Conservation (phyloP, 768 basidiomycete genomes). For the Mrakia hoshinonis region DNA sequence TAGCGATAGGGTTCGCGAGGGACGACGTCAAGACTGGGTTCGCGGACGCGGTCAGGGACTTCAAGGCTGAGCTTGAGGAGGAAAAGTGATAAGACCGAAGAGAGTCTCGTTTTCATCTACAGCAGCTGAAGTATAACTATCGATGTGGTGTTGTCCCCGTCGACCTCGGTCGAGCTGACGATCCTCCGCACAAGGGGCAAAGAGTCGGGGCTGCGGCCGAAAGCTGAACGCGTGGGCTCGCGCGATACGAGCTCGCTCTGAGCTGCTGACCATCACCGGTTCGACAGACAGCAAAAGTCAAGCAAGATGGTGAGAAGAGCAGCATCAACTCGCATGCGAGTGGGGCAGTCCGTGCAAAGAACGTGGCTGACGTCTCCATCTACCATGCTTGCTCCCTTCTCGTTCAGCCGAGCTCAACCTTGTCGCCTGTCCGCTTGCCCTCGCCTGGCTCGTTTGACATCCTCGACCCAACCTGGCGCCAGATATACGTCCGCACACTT, state of each 20-base stretch:
- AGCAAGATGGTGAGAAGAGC: too few relatives aligned
- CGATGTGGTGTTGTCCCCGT: too few relatives aligned
- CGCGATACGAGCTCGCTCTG: too few relatives aligned
- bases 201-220: too few relatives aligned
- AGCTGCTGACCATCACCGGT: too few relatives aligned
- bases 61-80: constrained; percentile 35
- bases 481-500: constrained; percentile 11
- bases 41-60: constrained; percentile 38
- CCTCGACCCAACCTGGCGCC: neutral
- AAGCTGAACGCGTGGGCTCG: too few relatives aligned
- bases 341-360: too few relatives aligned
- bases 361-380: neutral
- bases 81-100: neutral
- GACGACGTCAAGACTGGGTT: constrained; percentile 38
- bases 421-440: neutral
- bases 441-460: neutral
- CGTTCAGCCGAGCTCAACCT: neutral
- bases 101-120: neutral
- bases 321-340: too few relatives aligned
- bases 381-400: neutral
- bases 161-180: too few relatives aligned
- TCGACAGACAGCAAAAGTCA: too few relatives aligned
- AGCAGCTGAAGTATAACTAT: too few relatives aligned
- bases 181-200: too few relatives aligned
- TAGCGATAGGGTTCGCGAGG: constrained; percentile 37